Conservation (phyloP, 106 monocot genomes). For the Apostasia ramifera region DNA sequence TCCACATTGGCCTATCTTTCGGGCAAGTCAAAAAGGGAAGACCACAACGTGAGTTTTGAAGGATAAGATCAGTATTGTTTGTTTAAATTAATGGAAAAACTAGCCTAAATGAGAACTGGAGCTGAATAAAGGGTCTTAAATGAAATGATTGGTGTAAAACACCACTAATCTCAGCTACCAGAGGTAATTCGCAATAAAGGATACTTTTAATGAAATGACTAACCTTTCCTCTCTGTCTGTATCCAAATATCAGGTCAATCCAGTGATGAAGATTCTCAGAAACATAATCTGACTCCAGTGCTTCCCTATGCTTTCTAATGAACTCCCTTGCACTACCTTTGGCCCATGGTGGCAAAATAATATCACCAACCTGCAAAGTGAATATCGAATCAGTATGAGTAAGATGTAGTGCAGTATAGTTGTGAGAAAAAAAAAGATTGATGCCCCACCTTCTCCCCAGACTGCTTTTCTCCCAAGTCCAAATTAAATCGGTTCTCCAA, state of each 20-base stretch:
- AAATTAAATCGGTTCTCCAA: slow-evolving; percentile 79
- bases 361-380: slow-evolving; percentile 72
- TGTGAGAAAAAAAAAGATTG: background rate
- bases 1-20: background rate
- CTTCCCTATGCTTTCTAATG: slow-evolving; percentile 95
- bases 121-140: no score
- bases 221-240: slow-evolving; percentile 97
- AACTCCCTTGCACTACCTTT: slow-evolving; percentile 90
- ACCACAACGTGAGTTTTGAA: no score
- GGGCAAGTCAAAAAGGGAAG: no score
- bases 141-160: no score
- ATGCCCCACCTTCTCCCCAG: slow-evolving; percentile 79
- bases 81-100: no score
- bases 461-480: slow-evolving; percentile 95
- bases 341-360: slow-evolving; percentile 90
- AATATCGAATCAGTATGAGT: background rate
- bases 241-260: slow-evolving; percentile 98
- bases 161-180: no score
- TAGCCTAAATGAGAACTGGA: no score
- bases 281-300: slow-evolving; percentile 92
- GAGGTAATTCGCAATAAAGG: no score
- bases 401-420: no score
- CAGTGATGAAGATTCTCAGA: slow-evolving; percentile 99
- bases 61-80: no score
- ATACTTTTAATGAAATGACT: background rate